phyloP scores from a whole-genome alignment of 352 stramenopile genomes.

The Pythium brachiatum region DNA sequence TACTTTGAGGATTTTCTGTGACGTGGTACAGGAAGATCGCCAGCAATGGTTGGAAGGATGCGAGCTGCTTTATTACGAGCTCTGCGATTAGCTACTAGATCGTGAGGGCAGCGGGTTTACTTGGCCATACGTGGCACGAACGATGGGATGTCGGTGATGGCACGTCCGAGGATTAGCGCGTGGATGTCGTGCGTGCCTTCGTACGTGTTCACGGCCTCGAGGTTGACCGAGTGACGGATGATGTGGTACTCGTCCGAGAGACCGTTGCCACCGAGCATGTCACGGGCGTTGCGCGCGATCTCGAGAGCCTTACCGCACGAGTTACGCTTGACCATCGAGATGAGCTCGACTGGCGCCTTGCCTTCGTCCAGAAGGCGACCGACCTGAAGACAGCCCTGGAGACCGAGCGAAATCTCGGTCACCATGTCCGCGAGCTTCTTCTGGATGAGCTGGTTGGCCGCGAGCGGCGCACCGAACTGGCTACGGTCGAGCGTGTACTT shows the following conservation, averaged over 20 bases:
- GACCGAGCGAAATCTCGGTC: conserved; percentile 94
- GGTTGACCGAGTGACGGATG: conserved; percentile 97
- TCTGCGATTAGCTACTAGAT: not conserved
- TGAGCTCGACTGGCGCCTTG: conserved; percentile 84
- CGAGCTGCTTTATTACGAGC: conserved; percentile 30
- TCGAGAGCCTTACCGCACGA: conserved; percentile 94
- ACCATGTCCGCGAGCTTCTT: conserved; percentile 98
- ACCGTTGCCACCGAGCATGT: conserved; percentile 98
- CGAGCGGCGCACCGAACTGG: conserved; percentile 96
- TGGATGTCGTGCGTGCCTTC: conserved; percentile 99
- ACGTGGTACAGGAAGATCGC: conserved; percentile 6
- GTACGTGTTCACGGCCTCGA: conserved; percentile 99
- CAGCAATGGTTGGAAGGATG: not conserved
- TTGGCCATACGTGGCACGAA: conserved; percentile 90
- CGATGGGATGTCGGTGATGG: conserved; percentile 94
- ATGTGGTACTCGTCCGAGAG: conserved; percentile 99
- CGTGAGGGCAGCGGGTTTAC: conserved; percentile 23
- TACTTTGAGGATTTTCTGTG: conserved; percentile 15
- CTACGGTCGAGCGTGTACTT: conserved; percentile 95
- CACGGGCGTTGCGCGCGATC: conserved; percentile 88
- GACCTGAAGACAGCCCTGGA: conserved; percentile 91
- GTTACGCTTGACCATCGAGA: conserved; percentile 96
- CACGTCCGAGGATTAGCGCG: conserved; percentile 96
- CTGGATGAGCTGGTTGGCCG: conserved; percentile 97
- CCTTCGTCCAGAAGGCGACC: conserved; percentile 89